Evolutionary conservation across 495 filamentous ascomycete genomes (phyloP), one percentile per base, ranked within the genome.

Genomic region (Penicillium dipodomyicola): DNA sequence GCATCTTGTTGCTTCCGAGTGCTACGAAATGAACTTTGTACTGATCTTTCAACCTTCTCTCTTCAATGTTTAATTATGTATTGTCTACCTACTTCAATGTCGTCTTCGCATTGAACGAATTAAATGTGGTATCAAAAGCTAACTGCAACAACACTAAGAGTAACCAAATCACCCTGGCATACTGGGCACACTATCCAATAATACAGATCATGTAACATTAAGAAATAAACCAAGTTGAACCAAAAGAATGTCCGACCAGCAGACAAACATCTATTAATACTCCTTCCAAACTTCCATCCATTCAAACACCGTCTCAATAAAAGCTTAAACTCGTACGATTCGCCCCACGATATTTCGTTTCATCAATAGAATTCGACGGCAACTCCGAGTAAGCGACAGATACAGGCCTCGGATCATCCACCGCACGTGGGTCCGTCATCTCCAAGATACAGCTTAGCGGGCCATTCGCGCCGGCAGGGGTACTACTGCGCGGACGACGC

Each of bases 381-480:
- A 62, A 27, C 23, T 59, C 57, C 1, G 49, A 48, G 4, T 39
- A 49, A 32, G 46, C 46, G 8, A 33, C 45, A 9, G 47, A 46
- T 15, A 23, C 29, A 29, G 53, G 20, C 1, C 50, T 52, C 1
- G 9, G 27, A 7, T 67, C 67, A 57, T 74, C 71, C 3, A 72
- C 71, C 8, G 58, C 53, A 25, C 66, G 67, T 0, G 61, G 55
- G 22, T 52, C 48, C 14, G 60, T 41, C 11, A 68, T 61, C 56
- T 77, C 74, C 33, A 68, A 58, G 35, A 77, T 77, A 37, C 69
- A 67, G 47, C 74, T 72, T 11, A 77, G 46, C 6, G 62, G 62
- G 8, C 65, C 61, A 48, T 39, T 62, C 9, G 61, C 25, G 2
- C 67, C 68, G 0, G 69, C 68, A 17, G 66, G 70, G 0, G 72